phyloP scores from a whole-genome alignment of 495 filamentous ascomycete species.

The Lasiosphaeria ovina region DNA sequence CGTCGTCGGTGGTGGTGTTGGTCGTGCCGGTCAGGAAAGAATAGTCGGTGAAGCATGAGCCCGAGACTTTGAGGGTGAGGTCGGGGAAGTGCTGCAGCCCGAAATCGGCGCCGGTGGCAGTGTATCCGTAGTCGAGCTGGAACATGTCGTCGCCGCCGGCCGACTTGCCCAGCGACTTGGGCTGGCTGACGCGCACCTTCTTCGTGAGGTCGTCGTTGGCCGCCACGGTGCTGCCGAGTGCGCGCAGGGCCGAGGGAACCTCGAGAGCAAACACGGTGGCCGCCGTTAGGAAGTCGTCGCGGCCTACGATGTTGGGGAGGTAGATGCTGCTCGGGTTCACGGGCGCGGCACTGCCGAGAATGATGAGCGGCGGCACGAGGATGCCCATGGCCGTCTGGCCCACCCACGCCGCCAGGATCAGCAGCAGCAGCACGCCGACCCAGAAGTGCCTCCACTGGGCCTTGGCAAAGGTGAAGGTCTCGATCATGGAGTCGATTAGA shows the following conservation, averaged over 20 bases:
- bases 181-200: constrained; percentile 12
- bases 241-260: constrained; percentile 30
- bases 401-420: constrained; percentile 19
- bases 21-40: constrained; percentile 10
- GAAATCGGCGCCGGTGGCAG: constrained; percentile 32
- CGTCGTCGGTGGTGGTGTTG: neutral
- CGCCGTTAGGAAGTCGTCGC: neutral
- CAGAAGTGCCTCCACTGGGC: constrained; percentile 14
- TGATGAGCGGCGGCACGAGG: constrained; percentile 26
- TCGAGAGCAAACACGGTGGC: constrained; percentile 21
- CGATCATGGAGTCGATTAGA: constrained; percentile 24
- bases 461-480: constrained; percentile 14
- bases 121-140: constrained; percentile 33
- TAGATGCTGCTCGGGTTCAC: constrained; percentile 27
- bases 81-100: constrained; percentile 34
- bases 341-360: constrained; percentile 27
- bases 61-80: constrained; percentile 30
- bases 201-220: constrained; percentile 17
- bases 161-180: constrained; percentile 14
- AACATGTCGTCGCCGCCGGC: constrained; percentile 18
- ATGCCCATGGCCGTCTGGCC: constrained; percentile 24
- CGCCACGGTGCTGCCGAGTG: constrained; percentile 23
- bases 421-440: constrained; percentile 13
- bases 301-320: constrained; percentile 17
- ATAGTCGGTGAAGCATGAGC: constrained; percentile 40